phyloP scores from a whole-genome alignment of 1,139 yeast species.

The Meyerozyma sp. region DNA sequence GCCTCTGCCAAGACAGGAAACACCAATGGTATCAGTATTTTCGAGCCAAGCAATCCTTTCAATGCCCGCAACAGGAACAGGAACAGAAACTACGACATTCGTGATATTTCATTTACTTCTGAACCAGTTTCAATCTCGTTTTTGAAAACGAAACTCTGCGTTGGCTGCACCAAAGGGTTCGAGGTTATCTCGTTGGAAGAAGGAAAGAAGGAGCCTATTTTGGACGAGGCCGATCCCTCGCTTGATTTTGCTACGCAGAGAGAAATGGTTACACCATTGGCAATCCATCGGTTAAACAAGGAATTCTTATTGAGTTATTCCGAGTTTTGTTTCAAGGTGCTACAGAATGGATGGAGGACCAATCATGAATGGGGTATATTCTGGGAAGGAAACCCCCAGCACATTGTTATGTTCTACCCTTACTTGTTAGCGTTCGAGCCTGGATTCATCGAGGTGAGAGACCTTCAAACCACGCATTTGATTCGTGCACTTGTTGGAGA shows the following conservation, averaged over 20 bases:
- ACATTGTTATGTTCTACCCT: slow-evolving; percentile 91
- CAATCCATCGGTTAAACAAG: slow-evolving; percentile 83
- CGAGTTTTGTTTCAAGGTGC: slow-evolving; percentile 90
- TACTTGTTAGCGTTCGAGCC: slow-evolving; percentile 87
- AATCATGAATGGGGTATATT: slow-evolving; percentile 90
- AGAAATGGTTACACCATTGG: slow-evolving; percentile 78
- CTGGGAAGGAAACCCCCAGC: slow-evolving; percentile 96
- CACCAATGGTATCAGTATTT: slow-evolving; percentile 72
- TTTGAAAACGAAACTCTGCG: slow-evolving; percentile 80
- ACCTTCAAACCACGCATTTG: slow-evolving; percentile 81
- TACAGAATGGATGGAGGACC: slow-evolving; percentile 94
- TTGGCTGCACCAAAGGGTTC: slow-evolving; percentile 95
- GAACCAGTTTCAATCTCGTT: slow-evolving; percentile 93
- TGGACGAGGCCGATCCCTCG: slow-evolving; percentile 96
- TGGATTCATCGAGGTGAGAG: slow-evolving; percentile 86
- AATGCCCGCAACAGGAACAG: slow-evolving; percentile 57
- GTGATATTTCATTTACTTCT: slow-evolving; percentile 75
- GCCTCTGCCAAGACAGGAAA: slow-evolving; percentile 83
- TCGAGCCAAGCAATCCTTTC: slow-evolving; percentile 65
- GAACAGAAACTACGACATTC: slow-evolving; percentile 63
- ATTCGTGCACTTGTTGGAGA: slow-evolving; percentile 92
- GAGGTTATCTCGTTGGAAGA: slow-evolving; percentile 86
- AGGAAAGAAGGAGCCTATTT: slow-evolving; percentile 65
- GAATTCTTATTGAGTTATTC: slow-evolving; percentile 85
- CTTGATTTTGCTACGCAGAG: slow-evolving; percentile 89